phyloP scores from a whole-genome alignment of 2,329 filamentous ascomycete genomes.

The Hypoxylon rubiginosum region DNA sequence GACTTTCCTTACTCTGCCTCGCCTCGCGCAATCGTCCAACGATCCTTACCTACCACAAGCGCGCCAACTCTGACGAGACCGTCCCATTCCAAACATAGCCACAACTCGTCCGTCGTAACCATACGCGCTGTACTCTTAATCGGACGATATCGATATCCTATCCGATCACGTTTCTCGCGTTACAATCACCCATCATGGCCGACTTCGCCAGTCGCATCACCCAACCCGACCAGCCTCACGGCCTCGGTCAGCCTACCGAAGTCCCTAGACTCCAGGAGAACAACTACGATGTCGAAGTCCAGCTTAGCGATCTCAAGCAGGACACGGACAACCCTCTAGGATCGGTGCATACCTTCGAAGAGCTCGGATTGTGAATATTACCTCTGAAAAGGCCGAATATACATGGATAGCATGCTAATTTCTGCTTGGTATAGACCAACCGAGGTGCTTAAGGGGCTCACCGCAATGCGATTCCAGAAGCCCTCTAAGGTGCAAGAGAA shows the following conservation, averaged over 20 bases:
- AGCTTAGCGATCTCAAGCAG: slow-evolving; percentile 88
- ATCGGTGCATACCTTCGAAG: slow-evolving; percentile 85
- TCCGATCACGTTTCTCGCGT: not conserved
- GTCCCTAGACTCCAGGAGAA: slow-evolving; percentile 74
- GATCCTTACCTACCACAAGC: not conserved
- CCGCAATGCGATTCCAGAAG: slow-evolving; percentile 88
- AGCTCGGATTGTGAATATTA: slow-evolving; percentile 81
- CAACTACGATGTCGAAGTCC: slow-evolving; percentile 91
- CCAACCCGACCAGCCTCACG: slow-evolving; percentile 33
- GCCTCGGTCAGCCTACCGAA: slow-evolving; percentile 39
- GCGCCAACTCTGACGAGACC: not conserved
- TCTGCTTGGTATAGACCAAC: slow-evolving; percentile 33
- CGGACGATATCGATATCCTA: slow-evolving; percentile 1
- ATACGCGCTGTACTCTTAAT: not conserved
- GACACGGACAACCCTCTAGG: slow-evolving; percentile 89
- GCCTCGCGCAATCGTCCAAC: not conserved
- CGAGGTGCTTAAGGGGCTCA: slow-evolving; percentile 78
- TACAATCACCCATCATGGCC: slow-evolving; percentile 39
- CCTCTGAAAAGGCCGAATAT: slow-evolving; percentile 1
- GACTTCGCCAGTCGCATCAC: slow-evolving; percentile 36
- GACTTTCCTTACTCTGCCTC: not conserved
- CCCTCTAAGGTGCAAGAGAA: slow-evolving; percentile 98
- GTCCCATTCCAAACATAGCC: not conserved
- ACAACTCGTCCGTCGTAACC: not conserved
- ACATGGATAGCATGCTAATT: slow-evolving; percentile 5